phyloP scores from a whole-genome alignment of 345 rosid genomes.

The Salix koriyanagi region DNA sequence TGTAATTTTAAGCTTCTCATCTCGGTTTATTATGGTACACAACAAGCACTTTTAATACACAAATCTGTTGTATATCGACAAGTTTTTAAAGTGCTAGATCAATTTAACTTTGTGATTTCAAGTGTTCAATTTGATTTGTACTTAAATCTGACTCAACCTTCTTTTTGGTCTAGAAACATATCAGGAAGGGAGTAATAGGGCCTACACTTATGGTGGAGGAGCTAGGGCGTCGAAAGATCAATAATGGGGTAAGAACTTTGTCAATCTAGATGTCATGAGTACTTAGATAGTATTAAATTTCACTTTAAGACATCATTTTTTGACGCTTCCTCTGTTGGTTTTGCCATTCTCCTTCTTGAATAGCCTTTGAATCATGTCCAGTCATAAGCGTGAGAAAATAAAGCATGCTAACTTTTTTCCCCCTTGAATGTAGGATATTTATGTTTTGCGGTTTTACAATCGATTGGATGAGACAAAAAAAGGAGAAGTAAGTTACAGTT shows the following conservation, averaged over 20 bases:
- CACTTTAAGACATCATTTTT: neutral
- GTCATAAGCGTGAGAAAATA: neutral
- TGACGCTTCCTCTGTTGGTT: neutral
- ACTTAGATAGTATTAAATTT: neutral
- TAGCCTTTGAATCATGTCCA: neutral
- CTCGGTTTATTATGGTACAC: neutral
- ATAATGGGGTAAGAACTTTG: conserved; percentile 48
- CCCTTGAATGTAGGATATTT: conserved; percentile 55
- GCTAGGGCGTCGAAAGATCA: conserved; percentile 66
- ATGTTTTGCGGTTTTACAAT: conserved; percentile 64
- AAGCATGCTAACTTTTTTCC: neutral
- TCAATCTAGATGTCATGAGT: neutral
- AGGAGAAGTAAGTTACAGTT: conserved; percentile 72
- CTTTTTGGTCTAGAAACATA: conserved; percentile 54
- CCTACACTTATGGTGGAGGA: conserved; percentile 79
- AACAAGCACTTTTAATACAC: neutral
- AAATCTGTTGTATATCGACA: neutral
- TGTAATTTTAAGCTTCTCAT: neutral
- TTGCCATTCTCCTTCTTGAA: neutral
- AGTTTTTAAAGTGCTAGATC: neutral
- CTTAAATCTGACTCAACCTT: neutral
- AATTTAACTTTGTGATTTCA: neutral
- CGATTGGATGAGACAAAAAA: conserved; percentile 79
- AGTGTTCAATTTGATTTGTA: neutral
- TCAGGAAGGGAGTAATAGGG: conserved; percentile 77